Evolutionary conservation across 768 basidiomycete species (phyloP).

Genomic region (Panaeolus cyanescens): DNA sequence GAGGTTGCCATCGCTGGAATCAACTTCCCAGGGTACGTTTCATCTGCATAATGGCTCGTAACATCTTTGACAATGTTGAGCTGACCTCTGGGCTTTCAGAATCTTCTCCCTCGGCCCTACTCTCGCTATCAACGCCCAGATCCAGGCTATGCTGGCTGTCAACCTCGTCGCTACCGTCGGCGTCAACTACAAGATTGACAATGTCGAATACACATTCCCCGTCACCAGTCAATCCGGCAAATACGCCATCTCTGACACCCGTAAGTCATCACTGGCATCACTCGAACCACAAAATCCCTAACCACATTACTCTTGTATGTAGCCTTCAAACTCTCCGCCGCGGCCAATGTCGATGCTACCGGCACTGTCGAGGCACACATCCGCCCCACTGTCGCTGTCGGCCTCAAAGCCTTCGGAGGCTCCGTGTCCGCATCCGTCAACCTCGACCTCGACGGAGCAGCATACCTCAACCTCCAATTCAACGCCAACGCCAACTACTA

Average conservation of each 20-base stretch:
- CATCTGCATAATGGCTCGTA: not conserved
- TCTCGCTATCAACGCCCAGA: conserved; percentile 43
- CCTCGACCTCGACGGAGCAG: conserved; percentile 36
- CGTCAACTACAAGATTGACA: conserved; percentile 40
- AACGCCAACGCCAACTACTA: conserved; percentile 23
- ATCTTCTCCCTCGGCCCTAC: conserved; percentile 49
- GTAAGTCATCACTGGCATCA: conserved; percentile 30
- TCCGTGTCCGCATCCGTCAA: conserved; percentile 38
- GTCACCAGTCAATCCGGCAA: conserved; percentile 27
- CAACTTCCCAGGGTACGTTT: conserved; percentile 50
- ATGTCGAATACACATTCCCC: conserved; percentile 46
- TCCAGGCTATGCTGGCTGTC: conserved; percentile 34
- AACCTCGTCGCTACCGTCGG: conserved; percentile 41
- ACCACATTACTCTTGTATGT: not conserved
- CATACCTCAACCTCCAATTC: conserved; percentile 22
- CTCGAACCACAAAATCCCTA: not conserved
- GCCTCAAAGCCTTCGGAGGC: conserved; percentile 41
- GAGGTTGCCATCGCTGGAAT: conserved; percentile 47
- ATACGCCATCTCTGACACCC: conserved; percentile 41
- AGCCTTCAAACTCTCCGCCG: conserved; percentile 44
- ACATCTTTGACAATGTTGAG: not conserved
- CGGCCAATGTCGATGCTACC: conserved; percentile 38
- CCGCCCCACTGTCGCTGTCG: conserved; percentile 47
- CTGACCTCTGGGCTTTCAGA: conserved; percentile 19
- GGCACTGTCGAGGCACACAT: conserved; percentile 48